phyloP scores from a whole-genome alignment of 305 asterid genomes.

The Petunia hybrid region DNA sequence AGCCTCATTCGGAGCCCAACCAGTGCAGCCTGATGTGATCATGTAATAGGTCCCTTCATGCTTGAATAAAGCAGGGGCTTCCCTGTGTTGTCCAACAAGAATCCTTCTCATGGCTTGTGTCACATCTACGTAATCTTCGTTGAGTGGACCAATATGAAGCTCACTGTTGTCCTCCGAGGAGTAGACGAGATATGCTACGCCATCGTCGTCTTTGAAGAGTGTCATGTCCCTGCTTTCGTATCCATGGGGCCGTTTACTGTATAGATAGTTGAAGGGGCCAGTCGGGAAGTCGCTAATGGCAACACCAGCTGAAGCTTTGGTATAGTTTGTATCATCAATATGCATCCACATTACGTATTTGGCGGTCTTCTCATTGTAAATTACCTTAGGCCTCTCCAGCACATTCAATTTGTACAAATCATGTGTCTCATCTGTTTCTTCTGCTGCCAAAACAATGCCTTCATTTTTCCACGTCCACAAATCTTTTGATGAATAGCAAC shows the following conservation, averaged over 20 bases:
- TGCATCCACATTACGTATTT: constrained; percentile 99
- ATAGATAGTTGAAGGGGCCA: constrained; percentile 82
- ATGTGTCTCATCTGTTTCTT: constrained; percentile 68
- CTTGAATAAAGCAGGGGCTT: constrained; percentile 94
- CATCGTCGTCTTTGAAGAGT: constrained; percentile 86
- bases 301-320: constrained; percentile 85
- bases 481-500: constrained; percentile 95
- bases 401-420: constrained; percentile 87
- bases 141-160: constrained; percentile 85
- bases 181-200: constrained; percentile 80
- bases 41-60: constrained; percentile 80
- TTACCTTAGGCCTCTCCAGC: constrained; percentile 95
- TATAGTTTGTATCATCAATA: constrained; percentile 85
- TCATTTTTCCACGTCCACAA: constrained; percentile 95
- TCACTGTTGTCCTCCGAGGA: constrained; percentile 88
- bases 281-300: constrained; percentile 75
- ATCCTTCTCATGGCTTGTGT: constrained; percentile 58
- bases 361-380: constrained; percentile 69
- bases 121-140: constrained; percentile 64
- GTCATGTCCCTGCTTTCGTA: constrained; percentile 98
- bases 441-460: constrained; percentile 89
- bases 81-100: constrained; percentile 84
- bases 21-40: constrained; percentile 97
- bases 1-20: constrained; percentile 99
- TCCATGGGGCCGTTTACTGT: constrained; percentile 87